Evolutionary conservation across 331 rosid genomes (phyloP).

Genomic region (Saraca asoca): DNA sequence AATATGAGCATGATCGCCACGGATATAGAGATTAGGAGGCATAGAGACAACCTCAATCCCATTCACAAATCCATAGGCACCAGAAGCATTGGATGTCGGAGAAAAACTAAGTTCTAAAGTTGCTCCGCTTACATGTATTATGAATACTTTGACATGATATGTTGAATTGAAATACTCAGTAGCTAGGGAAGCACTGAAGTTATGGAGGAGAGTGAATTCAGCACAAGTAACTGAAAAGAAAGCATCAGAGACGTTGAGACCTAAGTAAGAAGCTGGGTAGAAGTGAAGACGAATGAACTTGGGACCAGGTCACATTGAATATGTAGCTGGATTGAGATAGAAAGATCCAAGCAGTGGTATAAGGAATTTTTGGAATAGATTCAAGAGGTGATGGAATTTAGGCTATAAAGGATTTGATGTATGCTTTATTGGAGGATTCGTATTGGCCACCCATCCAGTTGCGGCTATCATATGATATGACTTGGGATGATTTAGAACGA

Average conservation of each 20-base stretch:
- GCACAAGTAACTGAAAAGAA: conserved; percentile 38
- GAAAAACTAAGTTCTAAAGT: conserved; percentile 38
- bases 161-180: conserved; percentile 34
- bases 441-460: conserved; percentile 40
- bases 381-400: conserved; percentile 7
- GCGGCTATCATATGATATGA: conserved; percentile 29
- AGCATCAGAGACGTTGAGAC: conserved; percentile 33
- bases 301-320: conserved; percentile 46
- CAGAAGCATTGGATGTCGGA: conserved; percentile 39
- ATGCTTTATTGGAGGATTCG: conserved; percentile 19
- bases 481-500: conserved; percentile 26
- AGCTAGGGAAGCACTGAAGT: conserved; percentile 45
- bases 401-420: conserved; percentile 18
- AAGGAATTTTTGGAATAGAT: conserved; percentile 45
- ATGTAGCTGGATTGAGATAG: conserved; percentile 39
- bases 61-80: conserved; percentile 44
- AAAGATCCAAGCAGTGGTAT: conserved; percentile 43
- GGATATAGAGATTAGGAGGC: conserved; percentile 38
- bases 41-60: conserved; percentile 52
- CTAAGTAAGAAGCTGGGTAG: conserved; percentile 38
- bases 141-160: conserved; percentile 41
- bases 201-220: conserved; percentile 42
- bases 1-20: conserved; percentile 25
- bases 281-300: conserved; percentile 49
- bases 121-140: conserved; percentile 38